A percentile compares a stretch with the other conserved stretches of the same genome.
phyloP scores from a whole-genome alignment of 164 flowering plant species.

The Liriodendron chinense region DNA sequence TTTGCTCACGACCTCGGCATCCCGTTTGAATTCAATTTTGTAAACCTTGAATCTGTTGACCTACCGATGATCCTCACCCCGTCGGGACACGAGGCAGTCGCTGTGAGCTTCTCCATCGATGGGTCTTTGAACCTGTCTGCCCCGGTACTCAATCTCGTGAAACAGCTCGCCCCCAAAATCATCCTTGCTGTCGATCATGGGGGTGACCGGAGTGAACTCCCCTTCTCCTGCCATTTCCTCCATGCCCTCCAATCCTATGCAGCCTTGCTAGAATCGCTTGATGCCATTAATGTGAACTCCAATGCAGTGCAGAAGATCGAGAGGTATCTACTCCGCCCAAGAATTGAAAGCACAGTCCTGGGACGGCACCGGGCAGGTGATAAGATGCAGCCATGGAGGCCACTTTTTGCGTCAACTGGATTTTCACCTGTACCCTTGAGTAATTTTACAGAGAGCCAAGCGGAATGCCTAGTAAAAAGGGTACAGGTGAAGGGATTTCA shows the following conservation, averaged over 20 bases:
- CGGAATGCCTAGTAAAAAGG: constrained; percentile 72
- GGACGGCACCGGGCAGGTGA: constrained; percentile 41
- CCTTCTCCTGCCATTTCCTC: constrained; percentile 57
- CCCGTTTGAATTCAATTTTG: constrained; percentile 47
- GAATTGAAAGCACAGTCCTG: constrained; percentile 48
- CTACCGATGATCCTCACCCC: constrained; percentile 14
- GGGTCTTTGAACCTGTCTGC: constrained; percentile 33
- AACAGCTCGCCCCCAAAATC: constrained; percentile 66
- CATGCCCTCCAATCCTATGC: constrained; percentile 51
- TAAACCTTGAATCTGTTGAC: constrained; percentile 48
- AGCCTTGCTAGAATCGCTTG: constrained; percentile 63
- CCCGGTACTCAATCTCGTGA: constrained; percentile 52
- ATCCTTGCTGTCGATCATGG: constrained; percentile 71
- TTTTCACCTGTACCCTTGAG: constrained; percentile 63
- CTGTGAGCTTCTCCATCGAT: constrained; percentile 53
- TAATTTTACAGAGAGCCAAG: constrained; percentile 77
- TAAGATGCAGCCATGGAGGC: constrained; percentile 56
- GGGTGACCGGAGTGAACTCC: constrained; percentile 54
- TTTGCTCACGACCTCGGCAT: constrained; percentile 59
- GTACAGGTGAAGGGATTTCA: constrained; percentile 70
- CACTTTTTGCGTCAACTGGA: constrained; percentile 54
- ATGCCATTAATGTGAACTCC: constrained; percentile 41
- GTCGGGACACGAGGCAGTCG: constrained; percentile 53
- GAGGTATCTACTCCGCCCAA: constrained; percentile 56
- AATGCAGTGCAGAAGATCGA: constrained; percentile 69